Evolutionary conservation across 768 basidiomycete genomes (phyloP).

Genomic region (Auricularia auricula-judae): DNA sequence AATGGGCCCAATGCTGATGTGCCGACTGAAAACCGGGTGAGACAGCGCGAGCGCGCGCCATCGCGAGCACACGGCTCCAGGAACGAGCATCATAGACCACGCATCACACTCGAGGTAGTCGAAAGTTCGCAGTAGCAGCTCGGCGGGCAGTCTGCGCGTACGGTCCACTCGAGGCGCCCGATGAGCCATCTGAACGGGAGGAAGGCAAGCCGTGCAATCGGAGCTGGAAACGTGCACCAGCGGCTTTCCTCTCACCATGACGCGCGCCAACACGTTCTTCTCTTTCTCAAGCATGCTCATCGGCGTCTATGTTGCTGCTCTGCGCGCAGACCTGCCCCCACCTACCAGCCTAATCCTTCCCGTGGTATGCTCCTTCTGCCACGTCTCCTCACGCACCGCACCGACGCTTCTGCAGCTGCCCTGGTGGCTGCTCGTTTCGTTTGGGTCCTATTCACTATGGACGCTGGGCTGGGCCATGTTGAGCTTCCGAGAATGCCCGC

Average conservation of each 20-base stretch:
- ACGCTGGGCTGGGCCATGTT: conserved; percentile 67
- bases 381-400: not conserved
- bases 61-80: too few species aligned
- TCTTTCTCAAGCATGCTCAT: conserved; percentile 31
- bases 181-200: too few species aligned
- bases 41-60: too few species aligned
- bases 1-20: too few species aligned
- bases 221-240: not conserved
- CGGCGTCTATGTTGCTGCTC: conserved; percentile 42
- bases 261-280: conserved; percentile 47
- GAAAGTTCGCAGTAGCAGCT: too few species aligned
- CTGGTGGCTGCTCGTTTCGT: conserved; percentile 73
- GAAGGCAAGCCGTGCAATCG: too few species aligned
- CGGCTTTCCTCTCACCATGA: conserved; percentile 30
- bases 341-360: conserved; percentile 50
- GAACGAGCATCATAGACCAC: too few species aligned
- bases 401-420: conserved; percentile 39
- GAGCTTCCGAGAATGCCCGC: conserved; percentile 67
- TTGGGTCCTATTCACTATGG: conserved; percentile 70
- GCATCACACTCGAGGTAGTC: too few species aligned
- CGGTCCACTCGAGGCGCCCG: too few species aligned
- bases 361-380: conserved; percentile 33
- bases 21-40: too few species aligned
- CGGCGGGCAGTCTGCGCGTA: too few species aligned
- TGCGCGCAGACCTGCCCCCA: conserved; percentile 43